These are phyloP conservation scores for Crucibulum laeve DNA, from an alignment of 768 basidiomycete genomes.

Conservation along the genomic window DNA sequence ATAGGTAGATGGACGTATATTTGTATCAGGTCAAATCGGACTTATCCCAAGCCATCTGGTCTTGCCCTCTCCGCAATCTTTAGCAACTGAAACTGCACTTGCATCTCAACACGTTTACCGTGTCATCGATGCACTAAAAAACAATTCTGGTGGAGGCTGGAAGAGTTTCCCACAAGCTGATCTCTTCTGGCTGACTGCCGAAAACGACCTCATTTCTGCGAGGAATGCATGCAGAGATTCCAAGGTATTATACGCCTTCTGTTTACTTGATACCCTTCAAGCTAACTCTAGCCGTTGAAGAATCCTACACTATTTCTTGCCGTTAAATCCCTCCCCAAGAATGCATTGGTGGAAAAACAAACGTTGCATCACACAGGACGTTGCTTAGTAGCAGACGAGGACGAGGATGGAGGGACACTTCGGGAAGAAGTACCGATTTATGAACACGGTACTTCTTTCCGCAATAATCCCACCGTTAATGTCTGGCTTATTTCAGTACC, in stretches of 20 bases:
- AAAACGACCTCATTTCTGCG: constrained; percentile 31
- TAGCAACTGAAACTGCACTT: constrained; percentile 67
- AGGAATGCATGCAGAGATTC: constrained; percentile 30
- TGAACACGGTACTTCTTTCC: constrained; percentile 30
- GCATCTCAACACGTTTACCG: constrained; percentile 77
- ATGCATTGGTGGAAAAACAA: constrained; percentile 74
- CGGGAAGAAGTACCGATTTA: constrained; percentile 31
- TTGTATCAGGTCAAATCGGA: constrained; percentile 94
- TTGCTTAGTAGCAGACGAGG: constrained; percentile 39
- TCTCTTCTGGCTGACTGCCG: constrained; percentile 68
- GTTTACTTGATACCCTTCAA: neutral
- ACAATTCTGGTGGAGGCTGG: constrained; percentile 54
- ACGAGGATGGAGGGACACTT: constrained; percentile 36
- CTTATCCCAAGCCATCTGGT: constrained; percentile 71
- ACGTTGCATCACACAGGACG: constrained; percentile 67
- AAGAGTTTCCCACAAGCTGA: constrained; percentile 55
- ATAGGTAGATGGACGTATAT: constrained; percentile 73
- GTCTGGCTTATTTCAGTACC: neutral
- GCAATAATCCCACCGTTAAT: neutral
- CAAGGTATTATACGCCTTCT: constrained; percentile 9
- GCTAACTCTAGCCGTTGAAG: neutral
- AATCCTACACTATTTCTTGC: constrained; percentile 51
- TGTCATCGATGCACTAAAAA: constrained; percentile 56
- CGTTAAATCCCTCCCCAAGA: constrained; percentile 65
- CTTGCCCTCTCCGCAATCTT: constrained; percentile 55